Conservation (phyloP, 73 alveolate genomes). For the Tetrahymena thermophila region DNA sequence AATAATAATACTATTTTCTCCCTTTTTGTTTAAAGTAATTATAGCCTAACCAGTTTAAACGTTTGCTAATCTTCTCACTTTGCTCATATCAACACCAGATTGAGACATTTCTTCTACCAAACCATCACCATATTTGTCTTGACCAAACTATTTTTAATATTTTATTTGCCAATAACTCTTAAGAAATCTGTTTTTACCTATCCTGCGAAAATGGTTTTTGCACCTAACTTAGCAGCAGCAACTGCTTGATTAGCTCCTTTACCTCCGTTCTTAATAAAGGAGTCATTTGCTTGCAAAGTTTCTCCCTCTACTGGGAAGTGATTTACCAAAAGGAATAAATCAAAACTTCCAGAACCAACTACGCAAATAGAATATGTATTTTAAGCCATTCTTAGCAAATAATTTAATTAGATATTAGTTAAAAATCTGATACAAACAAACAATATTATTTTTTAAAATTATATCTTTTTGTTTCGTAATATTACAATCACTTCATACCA, state of each 20-base stretch:
- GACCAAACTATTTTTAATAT: conserved; percentile 35
- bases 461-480: neutral
- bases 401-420: neutral
- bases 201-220: conserved; percentile 28
- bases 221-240: conserved; percentile 44
- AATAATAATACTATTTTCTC: conserved; percentile 42
- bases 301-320: conserved; percentile 50
- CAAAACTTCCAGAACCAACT: conserved; percentile 51
- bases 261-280: conserved; percentile 48
- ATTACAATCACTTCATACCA: neutral
- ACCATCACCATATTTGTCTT: conserved; percentile 35
- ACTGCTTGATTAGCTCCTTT: conserved; percentile 60
- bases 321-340: conserved; percentile 34
- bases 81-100: conserved; percentile 22
- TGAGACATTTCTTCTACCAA: conserved; percentile 8
- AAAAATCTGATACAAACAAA: neutral
- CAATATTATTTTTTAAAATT: neutral
- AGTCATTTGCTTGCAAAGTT: conserved; percentile 42
- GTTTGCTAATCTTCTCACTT: conserved; percentile 20
- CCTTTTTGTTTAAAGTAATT: conserved; percentile 15
- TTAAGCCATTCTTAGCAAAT: conserved; percentile 12
- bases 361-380: conserved; percentile 18
- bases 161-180: neutral
- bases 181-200: neutral
- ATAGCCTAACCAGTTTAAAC: conserved; percentile 48